These are phyloP conservation scores for Vicia faba DNA, from an alignment of 306 rosid genomes.

Conservation along the genomic window DNA sequence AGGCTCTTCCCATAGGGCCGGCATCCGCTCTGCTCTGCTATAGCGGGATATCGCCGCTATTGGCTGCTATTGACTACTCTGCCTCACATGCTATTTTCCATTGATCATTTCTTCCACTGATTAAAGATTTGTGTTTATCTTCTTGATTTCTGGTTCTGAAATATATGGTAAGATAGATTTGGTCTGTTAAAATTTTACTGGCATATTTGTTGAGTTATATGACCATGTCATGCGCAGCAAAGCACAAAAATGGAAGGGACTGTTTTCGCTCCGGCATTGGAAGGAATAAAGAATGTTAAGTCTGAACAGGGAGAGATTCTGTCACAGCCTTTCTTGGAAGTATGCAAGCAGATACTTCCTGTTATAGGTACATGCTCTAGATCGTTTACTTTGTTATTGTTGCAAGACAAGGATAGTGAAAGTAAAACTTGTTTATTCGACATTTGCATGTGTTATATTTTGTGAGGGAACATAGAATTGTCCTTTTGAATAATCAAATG, in stretches of 20 bases:
- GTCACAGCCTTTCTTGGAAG: constrained; percentile 84
- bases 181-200: not conserved
- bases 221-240: constrained; percentile 45
- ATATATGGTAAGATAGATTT: not conserved
- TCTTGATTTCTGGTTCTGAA: constrained; percentile 22
- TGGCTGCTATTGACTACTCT: too few species aligned
- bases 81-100: not conserved
- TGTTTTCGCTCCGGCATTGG: constrained; percentile 74
- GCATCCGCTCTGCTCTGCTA: not conserved
- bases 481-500: constrained; percentile 11
- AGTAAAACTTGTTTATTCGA: not conserved
- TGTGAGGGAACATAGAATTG: constrained; percentile 6
- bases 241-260: constrained; percentile 68
- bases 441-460: not conserved
- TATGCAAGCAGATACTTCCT: constrained; percentile 87
- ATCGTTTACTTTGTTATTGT: constrained; percentile 25
- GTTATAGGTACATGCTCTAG: constrained; percentile 64
- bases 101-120: not conserved
- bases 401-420: constrained; percentile 6
- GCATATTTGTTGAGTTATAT: constrained; percentile 13
- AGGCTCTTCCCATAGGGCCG: not conserved
- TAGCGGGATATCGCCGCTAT: not conserved
- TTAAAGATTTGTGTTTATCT: constrained; percentile 8
- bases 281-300: constrained; percentile 71
- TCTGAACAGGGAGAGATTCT: constrained; percentile 77